These are phyloP conservation scores for Lobosporangium transversale DNA, from an alignment of 192 early-diverging fungal species.

Conservation along the genomic window DNA sequence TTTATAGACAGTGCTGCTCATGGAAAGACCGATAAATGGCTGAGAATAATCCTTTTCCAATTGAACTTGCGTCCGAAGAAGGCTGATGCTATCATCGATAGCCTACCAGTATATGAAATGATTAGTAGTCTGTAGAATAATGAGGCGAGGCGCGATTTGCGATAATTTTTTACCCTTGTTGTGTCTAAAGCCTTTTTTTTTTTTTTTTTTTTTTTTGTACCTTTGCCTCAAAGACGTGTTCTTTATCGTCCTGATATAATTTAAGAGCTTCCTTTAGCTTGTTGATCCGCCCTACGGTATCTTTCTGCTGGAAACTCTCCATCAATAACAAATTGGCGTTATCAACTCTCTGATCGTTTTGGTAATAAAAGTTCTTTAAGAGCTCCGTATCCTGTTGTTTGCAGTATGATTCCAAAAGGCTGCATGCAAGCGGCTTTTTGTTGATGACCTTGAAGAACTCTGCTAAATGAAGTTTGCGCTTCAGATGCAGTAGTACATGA, in stretches of 20 bases:
- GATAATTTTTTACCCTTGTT: background rate
- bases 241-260: slow-evolving; percentile 78
- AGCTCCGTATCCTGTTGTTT: slow-evolving; percentile 77
- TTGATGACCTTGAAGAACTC: slow-evolving; percentile 94
- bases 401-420: slow-evolving; percentile 88
- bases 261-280: slow-evolving; percentile 79
- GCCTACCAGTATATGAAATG: slow-evolving; percentile 55
- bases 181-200: slow-evolving; percentile 59
- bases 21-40: slow-evolving; percentile 73
- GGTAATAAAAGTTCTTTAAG: slow-evolving; percentile 95
- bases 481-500: slow-evolving; percentile 89
- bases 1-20: slow-evolving; percentile 89
- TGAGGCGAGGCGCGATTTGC: background rate
- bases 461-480: slow-evolving; percentile 79
- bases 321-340: slow-evolving; percentile 65
- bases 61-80: slow-evolving; percentile 77
- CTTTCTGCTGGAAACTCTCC: slow-evolving; percentile 65
- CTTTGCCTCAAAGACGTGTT: slow-evolving; percentile 77
- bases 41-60: slow-evolving; percentile 79
- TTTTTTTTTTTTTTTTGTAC: slow-evolving; percentile 39
- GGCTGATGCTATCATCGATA: slow-evolving; percentile 81
- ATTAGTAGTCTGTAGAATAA: background rate
- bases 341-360: slow-evolving; percentile 86
- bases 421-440: slow-evolving; percentile 82
- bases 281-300: slow-evolving; percentile 66